A percentile compares a stretch with the other conserved stretches of the same genome.
These are phyloP conservation scores for Phytophthora cactorum DNA, from an alignment of 352 stramenopile genomes.

Conservation along the genomic window DNA sequence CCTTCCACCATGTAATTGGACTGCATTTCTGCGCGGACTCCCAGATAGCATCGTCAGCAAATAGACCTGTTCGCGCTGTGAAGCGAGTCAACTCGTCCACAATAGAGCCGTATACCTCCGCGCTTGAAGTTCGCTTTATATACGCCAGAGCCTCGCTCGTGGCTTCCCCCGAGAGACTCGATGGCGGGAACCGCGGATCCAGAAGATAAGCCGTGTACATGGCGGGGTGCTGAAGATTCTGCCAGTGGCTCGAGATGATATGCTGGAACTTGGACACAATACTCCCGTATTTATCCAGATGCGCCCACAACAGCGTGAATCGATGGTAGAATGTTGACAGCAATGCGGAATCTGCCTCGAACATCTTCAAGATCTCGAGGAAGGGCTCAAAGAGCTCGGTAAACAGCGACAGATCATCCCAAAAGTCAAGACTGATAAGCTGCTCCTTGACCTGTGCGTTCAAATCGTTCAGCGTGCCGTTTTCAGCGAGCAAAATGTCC, in stretches of 20 bases:
- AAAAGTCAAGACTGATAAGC: slow-evolving; percentile 57
- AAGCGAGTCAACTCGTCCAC: slow-evolving; percentile 76
- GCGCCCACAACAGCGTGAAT: slow-evolving; percentile 69
- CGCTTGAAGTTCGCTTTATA: slow-evolving; percentile 56
- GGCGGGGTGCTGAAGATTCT: slow-evolving; percentile 62
- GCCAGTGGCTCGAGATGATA: slow-evolving; percentile 68
- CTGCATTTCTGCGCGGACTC: slow-evolving; percentile 77
- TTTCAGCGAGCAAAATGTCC: slow-evolving; percentile 64
- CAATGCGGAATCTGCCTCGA: slow-evolving; percentile 66
- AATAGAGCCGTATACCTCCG: slow-evolving; percentile 53
- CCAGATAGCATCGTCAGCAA: slow-evolving; percentile 79
- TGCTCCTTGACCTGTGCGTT: slow-evolving; percentile 46
- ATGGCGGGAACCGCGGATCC: slow-evolving; percentile 71
- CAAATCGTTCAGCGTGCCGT: slow-evolving; percentile 43
- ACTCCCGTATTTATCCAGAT: slow-evolving; percentile 67
- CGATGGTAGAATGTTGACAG: slow-evolving; percentile 79
- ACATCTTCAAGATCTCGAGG: slow-evolving; percentile 68
- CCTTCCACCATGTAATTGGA: slow-evolving; percentile 79
- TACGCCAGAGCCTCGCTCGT: slow-evolving; percentile 64
- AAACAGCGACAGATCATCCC: slow-evolving; percentile 60
- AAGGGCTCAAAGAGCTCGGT: slow-evolving; percentile 72
- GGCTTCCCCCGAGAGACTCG: slow-evolving; percentile 59
- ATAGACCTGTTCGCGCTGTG: slow-evolving; percentile 62
- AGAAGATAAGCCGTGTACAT: slow-evolving; percentile 82
- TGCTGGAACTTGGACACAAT: slow-evolving; percentile 55